A percentile compares a stretch with the other conserved stretches of the same genome.
phyloP scores from a whole-genome alignment of 352 stramenopile genomes.

The Phytophthora brassicae region DNA sequence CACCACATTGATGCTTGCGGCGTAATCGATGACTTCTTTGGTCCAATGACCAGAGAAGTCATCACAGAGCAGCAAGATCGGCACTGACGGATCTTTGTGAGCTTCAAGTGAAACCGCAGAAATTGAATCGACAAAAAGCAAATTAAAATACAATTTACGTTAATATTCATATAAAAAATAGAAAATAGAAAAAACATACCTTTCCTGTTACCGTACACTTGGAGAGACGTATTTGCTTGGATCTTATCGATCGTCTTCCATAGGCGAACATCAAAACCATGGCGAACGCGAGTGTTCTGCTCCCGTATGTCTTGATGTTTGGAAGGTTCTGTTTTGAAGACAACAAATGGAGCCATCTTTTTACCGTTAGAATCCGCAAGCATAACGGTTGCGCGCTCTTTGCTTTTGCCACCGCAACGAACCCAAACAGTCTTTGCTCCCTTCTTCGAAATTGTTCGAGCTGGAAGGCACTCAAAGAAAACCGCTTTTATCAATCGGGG shows the following conservation, averaged over 20 bases:
- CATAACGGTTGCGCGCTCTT: conserved; percentile 1
- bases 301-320: not conserved
- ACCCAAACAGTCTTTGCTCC: conserved; percentile 1
- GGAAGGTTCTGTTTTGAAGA: conserved; percentile 2
- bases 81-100: not conserved
- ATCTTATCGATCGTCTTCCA: not conserved
- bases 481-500: not conserved
- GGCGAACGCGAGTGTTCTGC: not conserved
- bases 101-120: conserved; percentile 3
- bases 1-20: not conserved
- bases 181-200: not conserved
- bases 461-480: not conserved
- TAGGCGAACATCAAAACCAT: conserved; percentile 1
- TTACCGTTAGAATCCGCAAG: not conserved
- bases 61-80: conserved; percentile 3
- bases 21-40: too few relatives aligned
- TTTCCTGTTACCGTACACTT: conserved; percentile 3
- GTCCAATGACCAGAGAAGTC: not conserved
- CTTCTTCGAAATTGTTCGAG: not conserved
- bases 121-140: conserved; percentile 8
- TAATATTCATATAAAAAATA: not conserved
- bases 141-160: not conserved
- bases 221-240: not conserved
- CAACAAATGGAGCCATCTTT: not conserved
- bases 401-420: conserved; percentile 1